Conservation (phyloP, 2,329 filamentous ascomycete genomes). For the Ascochyta rabiei region DNA sequence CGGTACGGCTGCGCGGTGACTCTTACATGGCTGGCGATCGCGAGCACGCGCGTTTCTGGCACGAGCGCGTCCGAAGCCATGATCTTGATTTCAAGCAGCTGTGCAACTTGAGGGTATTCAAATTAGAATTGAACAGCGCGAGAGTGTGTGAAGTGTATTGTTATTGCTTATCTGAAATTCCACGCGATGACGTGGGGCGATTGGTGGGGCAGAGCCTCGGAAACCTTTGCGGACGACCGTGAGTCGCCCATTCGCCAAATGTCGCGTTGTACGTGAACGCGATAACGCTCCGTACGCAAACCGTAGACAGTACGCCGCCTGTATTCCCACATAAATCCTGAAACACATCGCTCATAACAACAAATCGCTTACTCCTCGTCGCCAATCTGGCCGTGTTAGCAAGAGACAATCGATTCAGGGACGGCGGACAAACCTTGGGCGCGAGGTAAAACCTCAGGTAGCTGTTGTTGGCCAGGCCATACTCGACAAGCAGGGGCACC, state of each 20-base stretch:
- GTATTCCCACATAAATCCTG: constrained; percentile 31
- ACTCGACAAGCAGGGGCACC: constrained; percentile 95
- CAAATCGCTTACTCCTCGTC: constrained; percentile 62
- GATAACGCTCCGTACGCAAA: constrained; percentile 27
- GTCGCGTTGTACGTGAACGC: neutral
- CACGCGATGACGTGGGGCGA: constrained; percentile 40
- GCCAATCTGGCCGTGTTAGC: constrained; percentile 66
- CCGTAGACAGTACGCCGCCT: constrained; percentile 33
- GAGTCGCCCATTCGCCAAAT: constrained; percentile 25
- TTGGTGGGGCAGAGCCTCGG: constrained; percentile 35
- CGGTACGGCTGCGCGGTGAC: constrained; percentile 21
- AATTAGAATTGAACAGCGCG: neutral
- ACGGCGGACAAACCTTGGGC: constrained; percentile 75
- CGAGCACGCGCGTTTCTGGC: constrained; percentile 74
- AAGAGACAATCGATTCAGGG: neutral
- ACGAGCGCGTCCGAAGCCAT: constrained; percentile 52
- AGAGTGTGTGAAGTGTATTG: constrained; percentile 27
- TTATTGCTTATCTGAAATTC: constrained; percentile 44
- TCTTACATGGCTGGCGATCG: constrained; percentile 93
- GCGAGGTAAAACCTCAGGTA: constrained; percentile 97
- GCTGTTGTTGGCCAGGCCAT: constrained; percentile 80
- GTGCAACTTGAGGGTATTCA: neutral
- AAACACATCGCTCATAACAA: constrained; percentile 34
- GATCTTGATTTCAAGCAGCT: neutral
- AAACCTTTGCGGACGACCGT: constrained; percentile 20